Percentiles rank a stretch among this genome's conserved stretches.
phyloP scores from a whole-genome alignment of 2,329 filamentous ascomycete genomes.

The Magnaporthiopsis rhizophila region DNA sequence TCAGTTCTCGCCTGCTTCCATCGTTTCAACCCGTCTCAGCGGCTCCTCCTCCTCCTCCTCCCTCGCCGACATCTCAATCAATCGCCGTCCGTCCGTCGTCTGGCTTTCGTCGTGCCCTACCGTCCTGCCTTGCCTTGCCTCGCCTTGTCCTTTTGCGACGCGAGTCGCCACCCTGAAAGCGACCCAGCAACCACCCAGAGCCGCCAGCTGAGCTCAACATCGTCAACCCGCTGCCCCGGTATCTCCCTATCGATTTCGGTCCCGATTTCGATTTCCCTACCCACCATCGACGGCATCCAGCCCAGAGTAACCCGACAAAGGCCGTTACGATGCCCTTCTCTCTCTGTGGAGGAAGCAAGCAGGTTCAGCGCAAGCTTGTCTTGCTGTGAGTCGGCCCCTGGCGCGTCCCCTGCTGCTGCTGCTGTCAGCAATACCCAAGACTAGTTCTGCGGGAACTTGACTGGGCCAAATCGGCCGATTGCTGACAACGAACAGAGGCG shows the following conservation, averaged over 20 bases:
- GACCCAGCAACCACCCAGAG: not conserved
- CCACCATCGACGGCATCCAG: not conserved
- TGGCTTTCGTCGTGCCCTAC: not conserved
- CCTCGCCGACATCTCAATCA: not conserved
- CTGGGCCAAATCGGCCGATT: not conserved
- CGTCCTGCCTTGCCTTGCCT: not conserved
- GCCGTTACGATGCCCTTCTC: constrained; percentile 28
- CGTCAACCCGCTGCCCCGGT: not conserved
- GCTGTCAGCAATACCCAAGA: too few relatives aligned
- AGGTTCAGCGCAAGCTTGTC: constrained; percentile 92
- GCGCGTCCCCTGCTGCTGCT: not conserved
- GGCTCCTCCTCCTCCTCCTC: too few relatives aligned
- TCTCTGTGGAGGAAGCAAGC: constrained; percentile 68
- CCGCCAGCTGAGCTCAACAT: not conserved
- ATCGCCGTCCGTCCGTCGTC: not conserved
- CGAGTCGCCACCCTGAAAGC: not conserved
- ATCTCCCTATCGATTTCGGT: too few relatives aligned
- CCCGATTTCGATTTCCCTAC: too few relatives aligned
- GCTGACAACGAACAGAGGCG: constrained; percentile 52
- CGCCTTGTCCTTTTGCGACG: not conserved
- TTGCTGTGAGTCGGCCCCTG: constrained; percentile 55
- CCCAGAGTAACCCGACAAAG: not conserved
- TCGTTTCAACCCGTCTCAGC: not conserved
- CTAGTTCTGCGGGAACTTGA: not conserved
- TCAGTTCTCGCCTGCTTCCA: too few relatives aligned